phyloP scores from a whole-genome alignment of 2,329 filamentous ascomycete genomes.

The Pseudocercospora pini-densiflorae region DNA sequence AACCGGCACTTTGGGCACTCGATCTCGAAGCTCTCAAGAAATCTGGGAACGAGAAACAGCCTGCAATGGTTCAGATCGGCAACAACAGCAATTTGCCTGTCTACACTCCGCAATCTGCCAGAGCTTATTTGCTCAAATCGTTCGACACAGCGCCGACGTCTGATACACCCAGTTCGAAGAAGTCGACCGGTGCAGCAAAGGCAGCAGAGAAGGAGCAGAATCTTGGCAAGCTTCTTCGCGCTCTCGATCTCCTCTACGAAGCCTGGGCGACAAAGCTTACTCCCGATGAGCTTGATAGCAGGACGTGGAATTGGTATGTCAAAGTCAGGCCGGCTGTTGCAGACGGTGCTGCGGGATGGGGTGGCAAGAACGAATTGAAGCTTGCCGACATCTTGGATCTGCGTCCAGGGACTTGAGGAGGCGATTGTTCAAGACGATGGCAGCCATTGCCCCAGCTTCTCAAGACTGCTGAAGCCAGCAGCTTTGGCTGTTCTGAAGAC shows the following conservation, averaged over 20 bases:
- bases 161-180: conserved; percentile 48
- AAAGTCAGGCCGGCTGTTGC: conserved; percentile 77
- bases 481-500: conserved; percentile 27
- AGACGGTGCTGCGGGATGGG: conserved; percentile 77
- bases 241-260: conserved; percentile 71
- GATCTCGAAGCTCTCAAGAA: conserved; percentile 61
- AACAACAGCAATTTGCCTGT: conserved; percentile 65
- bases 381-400: conserved; percentile 69
- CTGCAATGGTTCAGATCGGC: conserved; percentile 32
- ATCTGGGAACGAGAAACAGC: conserved; percentile 35
- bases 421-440: conserved; percentile 14
- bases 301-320: conserved; percentile 83
- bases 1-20: conserved; percentile 62
- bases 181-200: conserved; percentile 57
- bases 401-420: conserved; percentile 39
- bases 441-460: conserved; percentile 32
- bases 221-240: conserved; percentile 69
- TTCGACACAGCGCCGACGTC: conserved; percentile 58
- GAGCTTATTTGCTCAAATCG: conserved; percentile 60
- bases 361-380: conserved; percentile 73
- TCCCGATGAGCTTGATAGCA: conserved; percentile 70
- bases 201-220: conserved; percentile 70
- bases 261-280: conserved; percentile 73
- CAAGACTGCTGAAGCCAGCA: conserved; percentile 32
- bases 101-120: conserved; percentile 72